Evolutionary conservation across 1,284 basidiomycete species (phyloP).

Genomic region (Leccinum griseonigrum): DNA sequence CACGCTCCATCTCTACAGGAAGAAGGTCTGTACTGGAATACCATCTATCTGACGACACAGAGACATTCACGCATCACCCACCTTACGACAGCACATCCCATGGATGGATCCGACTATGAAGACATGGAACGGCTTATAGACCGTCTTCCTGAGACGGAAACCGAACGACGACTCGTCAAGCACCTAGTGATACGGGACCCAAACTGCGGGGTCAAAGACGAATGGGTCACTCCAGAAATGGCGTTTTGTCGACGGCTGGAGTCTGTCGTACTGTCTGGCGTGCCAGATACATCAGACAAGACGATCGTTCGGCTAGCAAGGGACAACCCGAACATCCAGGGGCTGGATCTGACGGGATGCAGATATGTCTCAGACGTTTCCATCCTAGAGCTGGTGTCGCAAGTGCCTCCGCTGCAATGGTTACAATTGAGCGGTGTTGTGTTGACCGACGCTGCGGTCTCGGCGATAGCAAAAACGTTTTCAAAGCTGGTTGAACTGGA

Average conservation of each 20-base stretch:
- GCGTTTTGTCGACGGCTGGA: conserved; percentile 67
- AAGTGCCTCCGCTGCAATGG: conserved; percentile 68
- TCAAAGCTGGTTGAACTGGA: conserved; percentile 83
- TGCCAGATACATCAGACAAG: conserved; percentile 64
- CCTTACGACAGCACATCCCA: conserved; percentile 4
- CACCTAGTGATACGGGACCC: conserved; percentile 50
- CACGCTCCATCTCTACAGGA: background rate
- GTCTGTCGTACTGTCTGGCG: conserved; percentile 70
- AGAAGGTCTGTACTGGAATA: background rate
- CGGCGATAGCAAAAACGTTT: conserved; percentile 71
- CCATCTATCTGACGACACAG: conserved; percentile 2
- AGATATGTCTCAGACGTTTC: conserved; percentile 72
- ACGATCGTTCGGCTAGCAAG: conserved; percentile 64
- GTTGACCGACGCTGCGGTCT: conserved; percentile 75
- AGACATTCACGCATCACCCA: conserved; percentile 3
- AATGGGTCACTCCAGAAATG: conserved; percentile 63
- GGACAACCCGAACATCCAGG: conserved; percentile 66
- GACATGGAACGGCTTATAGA: conserved; percentile 54
- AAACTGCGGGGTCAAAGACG: conserved; percentile 52
- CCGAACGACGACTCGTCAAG: conserved; percentile 53
- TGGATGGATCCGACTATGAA: conserved; percentile 28
- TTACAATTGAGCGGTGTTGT: conserved; percentile 68
- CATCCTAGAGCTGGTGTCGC: conserved; percentile 65
- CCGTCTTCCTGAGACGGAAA: conserved; percentile 48
- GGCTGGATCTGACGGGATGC: conserved; percentile 80